Base-by-base conservation (phyloP, 495 filamentous ascomycete genomes). In the Achaetomiella virescens region DNA sequence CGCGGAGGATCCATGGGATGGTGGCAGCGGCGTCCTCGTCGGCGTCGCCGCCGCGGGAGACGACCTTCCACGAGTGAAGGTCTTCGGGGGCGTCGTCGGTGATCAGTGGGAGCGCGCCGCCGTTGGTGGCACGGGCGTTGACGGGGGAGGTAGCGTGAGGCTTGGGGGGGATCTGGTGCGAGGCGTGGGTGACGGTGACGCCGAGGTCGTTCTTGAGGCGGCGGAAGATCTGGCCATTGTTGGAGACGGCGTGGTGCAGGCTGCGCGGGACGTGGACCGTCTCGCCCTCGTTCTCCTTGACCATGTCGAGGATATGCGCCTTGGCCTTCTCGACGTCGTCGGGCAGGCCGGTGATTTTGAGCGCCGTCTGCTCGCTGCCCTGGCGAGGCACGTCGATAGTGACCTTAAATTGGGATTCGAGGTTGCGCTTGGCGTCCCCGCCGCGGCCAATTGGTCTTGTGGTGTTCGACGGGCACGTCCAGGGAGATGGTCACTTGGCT, bases 201-300 rank as follows among this genome's bases (percentile, higher is more conserved):
- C 84, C 81, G 70, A 89, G 78, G 59, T 96, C 87, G 61, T 83
- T 88, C 58, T 84, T 84, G 29, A 97, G 80, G 52, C 79, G 85
- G 50, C 90, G 89, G 84, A 97, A 95, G 76, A 97, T 87, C 55
- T 88, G 82, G 17, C 93, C 93, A 55, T 92, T 91, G 66, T 97
- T 90, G 46, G 91, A 78, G 57, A 99, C 77, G 58, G 75, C 72
- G 65, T 97, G 88, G 72, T 97, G 91, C 46, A 93, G 70, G 57
- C 83, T 80, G 36, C 82, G 78, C 10, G 93, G 93, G 22, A 99
- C 78, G 47, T 87, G 79, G 14, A 97, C 71, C 0, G 87, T 91
- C 78, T 93, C 90, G 51, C 90, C 90, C 60, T 90, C 86, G 58
- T 89, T 85, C 59, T 90, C 88, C 77, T 97, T 95, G 51, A 89